These are phyloP conservation scores for Microstegium vimineum DNA, from an alignment of 176 grass and related monocot species.

Conservation along the genomic window DNA sequence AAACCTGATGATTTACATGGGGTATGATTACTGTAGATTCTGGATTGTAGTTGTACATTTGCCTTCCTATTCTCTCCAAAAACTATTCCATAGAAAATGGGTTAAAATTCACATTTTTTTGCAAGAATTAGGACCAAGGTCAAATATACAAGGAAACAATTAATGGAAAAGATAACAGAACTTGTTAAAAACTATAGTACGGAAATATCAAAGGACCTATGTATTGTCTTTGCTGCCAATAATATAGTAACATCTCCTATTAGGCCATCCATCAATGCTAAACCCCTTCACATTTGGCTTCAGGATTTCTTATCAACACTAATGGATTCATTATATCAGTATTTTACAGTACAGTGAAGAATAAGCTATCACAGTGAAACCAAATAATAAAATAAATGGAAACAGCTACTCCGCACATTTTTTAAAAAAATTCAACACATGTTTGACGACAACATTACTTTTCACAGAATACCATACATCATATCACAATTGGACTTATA, in stretches of 20 bases:
- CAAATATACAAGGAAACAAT: background rate
- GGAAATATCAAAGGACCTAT: background rate
- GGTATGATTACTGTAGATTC: background rate
- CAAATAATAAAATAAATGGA: background rate
- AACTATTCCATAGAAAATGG: constrained; percentile 10
- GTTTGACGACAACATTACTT: background rate
- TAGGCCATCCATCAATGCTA: background rate
- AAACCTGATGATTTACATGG: constrained; percentile 12
- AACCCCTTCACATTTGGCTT: background rate
- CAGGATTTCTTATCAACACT: background rate
- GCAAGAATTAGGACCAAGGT: background rate
- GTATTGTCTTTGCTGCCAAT: background rate
- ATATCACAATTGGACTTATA: background rate
- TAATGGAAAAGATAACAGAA: background rate
- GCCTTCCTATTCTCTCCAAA: background rate
- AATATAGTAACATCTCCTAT: background rate
- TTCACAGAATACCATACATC: background rate
- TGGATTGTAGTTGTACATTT: background rate
- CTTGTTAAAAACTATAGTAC: background rate
- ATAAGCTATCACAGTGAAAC: background rate
- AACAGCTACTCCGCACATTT: background rate
- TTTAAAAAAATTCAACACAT: background rate
- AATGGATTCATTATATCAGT: background rate
- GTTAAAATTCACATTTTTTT: background rate
- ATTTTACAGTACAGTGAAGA: background rate